Conservation (phyloP, 2,329 filamentous ascomycete species). For the Botryotinia globosa region DNA sequence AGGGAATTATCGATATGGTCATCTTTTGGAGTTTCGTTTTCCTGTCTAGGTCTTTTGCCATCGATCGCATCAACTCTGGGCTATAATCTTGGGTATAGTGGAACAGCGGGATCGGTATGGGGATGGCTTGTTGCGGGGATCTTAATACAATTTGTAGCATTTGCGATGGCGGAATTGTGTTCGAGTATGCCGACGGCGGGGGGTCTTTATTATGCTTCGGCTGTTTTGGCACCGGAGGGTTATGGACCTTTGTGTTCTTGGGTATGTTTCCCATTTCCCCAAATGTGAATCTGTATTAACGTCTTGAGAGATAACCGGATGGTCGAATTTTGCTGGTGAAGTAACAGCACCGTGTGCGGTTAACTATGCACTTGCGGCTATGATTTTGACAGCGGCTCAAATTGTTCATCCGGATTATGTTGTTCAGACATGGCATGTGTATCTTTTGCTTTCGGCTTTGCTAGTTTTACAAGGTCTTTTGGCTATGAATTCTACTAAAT, state of each 20-base stretch:
- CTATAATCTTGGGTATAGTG: constrained; percentile 40
- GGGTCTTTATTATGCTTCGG: constrained; percentile 61
- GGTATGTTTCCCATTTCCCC: constrained; percentile 7
- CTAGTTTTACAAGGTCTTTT: constrained; percentile 38
- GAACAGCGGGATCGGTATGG: constrained; percentile 48
- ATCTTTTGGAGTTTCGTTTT: constrained; percentile 41
- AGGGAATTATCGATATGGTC: constrained; percentile 36
- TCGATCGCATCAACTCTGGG: constrained; percentile 41
- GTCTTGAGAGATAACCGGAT: constrained; percentile 21
- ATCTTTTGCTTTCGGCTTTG: constrained; percentile 37
- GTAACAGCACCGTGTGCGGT: constrained; percentile 28
- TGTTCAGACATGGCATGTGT: constrained; percentile 39
- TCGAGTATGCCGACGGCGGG: constrained; percentile 62
- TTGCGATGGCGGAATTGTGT: constrained; percentile 60
- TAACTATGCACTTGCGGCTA: constrained; percentile 40
- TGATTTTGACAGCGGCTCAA: constrained; percentile 39
- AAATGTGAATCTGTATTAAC: background rate
- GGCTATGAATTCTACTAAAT: constrained; percentile 39
- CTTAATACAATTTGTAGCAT: constrained; percentile 61
- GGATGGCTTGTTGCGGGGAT: constrained; percentile 64
- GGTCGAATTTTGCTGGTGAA: constrained; percentile 25
- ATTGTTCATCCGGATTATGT: constrained; percentile 39
- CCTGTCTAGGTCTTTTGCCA: constrained; percentile 41
- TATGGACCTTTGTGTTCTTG: constrained; percentile 26
- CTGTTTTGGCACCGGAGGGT: constrained; percentile 39